Conservation (phyloP, 148 eudicot genomes). For the Amaranthus cruentus region DNA sequence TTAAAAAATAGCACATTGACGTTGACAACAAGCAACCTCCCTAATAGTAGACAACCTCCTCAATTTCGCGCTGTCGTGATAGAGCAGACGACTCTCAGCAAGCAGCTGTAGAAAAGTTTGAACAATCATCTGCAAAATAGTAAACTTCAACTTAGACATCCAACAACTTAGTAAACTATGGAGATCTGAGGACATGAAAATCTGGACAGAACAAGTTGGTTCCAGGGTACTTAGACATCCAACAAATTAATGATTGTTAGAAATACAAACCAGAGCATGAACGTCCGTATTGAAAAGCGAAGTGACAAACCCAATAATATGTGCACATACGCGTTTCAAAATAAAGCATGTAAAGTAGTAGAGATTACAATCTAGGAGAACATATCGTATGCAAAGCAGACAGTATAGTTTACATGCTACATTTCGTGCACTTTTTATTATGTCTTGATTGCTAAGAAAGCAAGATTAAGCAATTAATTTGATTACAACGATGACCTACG, state of each 20-base stretch:
- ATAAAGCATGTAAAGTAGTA: too few species aligned
- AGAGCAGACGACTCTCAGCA: background rate
- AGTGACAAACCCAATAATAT: too few species aligned
- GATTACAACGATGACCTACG: too few species aligned
- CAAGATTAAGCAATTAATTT: too few species aligned
- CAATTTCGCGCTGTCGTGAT: background rate
- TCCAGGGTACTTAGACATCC: too few species aligned
- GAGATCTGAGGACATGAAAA: too few species aligned
- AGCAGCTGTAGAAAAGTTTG: conserved; percentile 1
- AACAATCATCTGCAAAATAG: conserved; percentile 16
- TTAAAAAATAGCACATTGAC: background rate
- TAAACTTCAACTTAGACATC: background rate
- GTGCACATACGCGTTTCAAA: too few species aligned
- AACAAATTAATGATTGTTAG: too few species aligned
- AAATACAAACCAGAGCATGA: too few species aligned
- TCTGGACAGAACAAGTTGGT: too few species aligned
- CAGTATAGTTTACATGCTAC: background rate
- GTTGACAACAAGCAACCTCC: conserved; percentile 1
- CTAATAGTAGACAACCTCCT: conserved; percentile 1
- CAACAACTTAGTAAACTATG: background rate
- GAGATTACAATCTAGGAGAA: background rate
- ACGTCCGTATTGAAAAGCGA: too few species aligned
- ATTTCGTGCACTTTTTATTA: background rate
- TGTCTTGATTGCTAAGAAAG: too few species aligned
- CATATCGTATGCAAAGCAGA: background rate